phyloP scores from a whole-genome alignment of 2,329 filamentous ascomycete genomes.

The Aureobasidium zeae region DNA sequence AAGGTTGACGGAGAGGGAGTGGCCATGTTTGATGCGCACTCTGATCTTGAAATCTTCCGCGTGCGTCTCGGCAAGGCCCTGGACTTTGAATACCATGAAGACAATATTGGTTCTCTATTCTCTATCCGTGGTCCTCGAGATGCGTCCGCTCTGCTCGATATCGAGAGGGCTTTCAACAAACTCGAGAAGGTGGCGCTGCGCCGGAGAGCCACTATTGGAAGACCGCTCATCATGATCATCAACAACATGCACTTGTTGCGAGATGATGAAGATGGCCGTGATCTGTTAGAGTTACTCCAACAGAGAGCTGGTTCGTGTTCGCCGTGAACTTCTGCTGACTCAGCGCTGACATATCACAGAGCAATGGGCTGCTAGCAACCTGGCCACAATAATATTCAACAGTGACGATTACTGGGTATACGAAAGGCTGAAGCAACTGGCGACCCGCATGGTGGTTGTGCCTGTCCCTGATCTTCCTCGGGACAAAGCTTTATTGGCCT shows the following conservation, averaged over 20 bases:
- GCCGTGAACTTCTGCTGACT: not conserved
- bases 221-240: conserved; percentile 82
- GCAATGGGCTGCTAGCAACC: conserved; percentile 85
- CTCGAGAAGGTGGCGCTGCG: conserved; percentile 86
- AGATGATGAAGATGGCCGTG: conserved; percentile 85
- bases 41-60: conserved; percentile 89
- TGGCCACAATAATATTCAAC: conserved; percentile 90
- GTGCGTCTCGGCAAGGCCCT: conserved; percentile 86
- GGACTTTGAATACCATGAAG: conserved; percentile 95
- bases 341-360: conserved; percentile 39
- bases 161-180: conserved; percentile 95
- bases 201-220: conserved; percentile 51
- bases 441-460: conserved; percentile 89
- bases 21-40: conserved; percentile 93
- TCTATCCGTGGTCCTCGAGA: conserved; percentile 88
- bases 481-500: conserved; percentile 62
- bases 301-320: conserved; percentile 56
- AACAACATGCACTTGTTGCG: conserved; percentile 88
- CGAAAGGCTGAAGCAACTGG: conserved; percentile 82
- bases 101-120: conserved; percentile 94
- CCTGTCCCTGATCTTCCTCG: conserved; percentile 77
- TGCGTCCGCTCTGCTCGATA: conserved; percentile 83
- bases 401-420: conserved; percentile 99
- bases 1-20: conserved; percentile 82
- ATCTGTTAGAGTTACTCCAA: conserved; percentile 87